Evolutionary conservation across 1,284 basidiomycete species (phyloP).

Genomic region (Stygiomarasmius scandens): DNA sequence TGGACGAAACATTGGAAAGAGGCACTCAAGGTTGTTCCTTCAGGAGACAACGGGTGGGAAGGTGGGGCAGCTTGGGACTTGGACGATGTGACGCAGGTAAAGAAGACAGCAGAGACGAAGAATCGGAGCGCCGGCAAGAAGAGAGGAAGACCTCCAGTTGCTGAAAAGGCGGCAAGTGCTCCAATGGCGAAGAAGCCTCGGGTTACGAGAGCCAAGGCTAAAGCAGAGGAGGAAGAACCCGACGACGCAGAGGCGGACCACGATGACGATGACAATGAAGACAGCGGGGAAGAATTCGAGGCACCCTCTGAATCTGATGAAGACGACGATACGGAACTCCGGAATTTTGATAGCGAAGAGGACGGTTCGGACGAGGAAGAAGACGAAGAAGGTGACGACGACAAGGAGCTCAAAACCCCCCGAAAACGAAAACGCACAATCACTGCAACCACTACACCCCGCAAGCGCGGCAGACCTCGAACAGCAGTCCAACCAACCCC

Average conservation of each 20-base stretch:
- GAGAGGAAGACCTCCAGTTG: background rate
- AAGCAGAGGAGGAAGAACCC: conserved; percentile 1
- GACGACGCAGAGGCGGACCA: background rate
- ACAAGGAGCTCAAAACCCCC: conserved; percentile 6
- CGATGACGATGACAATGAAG: background rate
- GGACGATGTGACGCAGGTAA: background rate
- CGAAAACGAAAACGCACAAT: conserved; percentile 26
- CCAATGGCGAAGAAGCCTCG: background rate
- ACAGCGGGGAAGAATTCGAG: conserved; percentile 4
- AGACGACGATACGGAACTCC: conserved; percentile 4
- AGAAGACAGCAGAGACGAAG: background rate
- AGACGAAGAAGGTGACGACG: conserved; percentile 19
- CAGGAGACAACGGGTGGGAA: background rate
- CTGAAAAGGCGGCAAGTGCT: background rate
- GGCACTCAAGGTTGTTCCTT: conserved; percentile 32
- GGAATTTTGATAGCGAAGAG: conserved; percentile 19
- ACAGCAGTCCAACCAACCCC: conserved; percentile 60
- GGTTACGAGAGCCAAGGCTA: background rate
- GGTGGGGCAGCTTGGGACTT: conserved; percentile 5
- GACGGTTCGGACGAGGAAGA: conserved; percentile 24
- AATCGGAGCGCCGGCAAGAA: conserved; percentile 1
- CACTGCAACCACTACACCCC: conserved; percentile 31
- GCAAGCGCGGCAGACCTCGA: conserved; percentile 20
- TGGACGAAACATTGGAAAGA: conserved; percentile 53
- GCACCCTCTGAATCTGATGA: background rate